A percentile compares a stretch with the other conserved stretches of the same genome.
phyloP scores from a whole-genome alignment of 352 stramenopile genomes.

The Phytophthora fragariaefolia region DNA sequence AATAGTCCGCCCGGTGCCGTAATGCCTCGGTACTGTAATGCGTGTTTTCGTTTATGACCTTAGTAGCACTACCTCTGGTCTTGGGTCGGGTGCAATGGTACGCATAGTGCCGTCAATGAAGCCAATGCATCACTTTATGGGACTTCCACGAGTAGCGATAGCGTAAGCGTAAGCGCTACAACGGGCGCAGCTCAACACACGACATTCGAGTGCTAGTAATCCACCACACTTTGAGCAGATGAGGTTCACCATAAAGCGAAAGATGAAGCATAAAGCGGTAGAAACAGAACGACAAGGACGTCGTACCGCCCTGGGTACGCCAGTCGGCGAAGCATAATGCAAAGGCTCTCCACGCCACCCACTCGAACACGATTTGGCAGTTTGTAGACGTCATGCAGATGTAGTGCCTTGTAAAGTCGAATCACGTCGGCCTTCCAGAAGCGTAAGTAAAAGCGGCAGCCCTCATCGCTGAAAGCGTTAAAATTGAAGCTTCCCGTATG shows the following conservation, averaged over 20 bases:
- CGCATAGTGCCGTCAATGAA: neutral
- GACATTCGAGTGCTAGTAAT: neutral
- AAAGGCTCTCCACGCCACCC: neutral
- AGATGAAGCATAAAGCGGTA: neutral
- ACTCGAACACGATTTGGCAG: neutral
- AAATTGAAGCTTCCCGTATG: neutral
- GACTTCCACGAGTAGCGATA: neutral
- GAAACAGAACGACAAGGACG: neutral
- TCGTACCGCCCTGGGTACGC: neutral
- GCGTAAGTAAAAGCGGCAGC: neutral
- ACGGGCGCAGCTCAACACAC: neutral
- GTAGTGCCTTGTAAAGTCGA: neutral
- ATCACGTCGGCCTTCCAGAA: neutral
- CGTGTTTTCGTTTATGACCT: neutral
- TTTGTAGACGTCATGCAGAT: neutral
- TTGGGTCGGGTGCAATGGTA: neutral
- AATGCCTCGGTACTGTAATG: neutral
- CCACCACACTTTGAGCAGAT: neutral
- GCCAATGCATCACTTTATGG: neutral
- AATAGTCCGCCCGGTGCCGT: neutral
- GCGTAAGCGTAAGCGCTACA: neutral
- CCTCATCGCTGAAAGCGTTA: neutral
- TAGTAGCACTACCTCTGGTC: neutral
- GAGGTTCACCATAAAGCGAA: neutral
- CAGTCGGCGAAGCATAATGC: neutral